A percentile compares a stretch with the other conserved stretches of the same genome.
Evolutionary conservation across 2,329 filamentous ascomycete genomes (phyloP).

Genomic region (Botrytis elliptica): DNA sequence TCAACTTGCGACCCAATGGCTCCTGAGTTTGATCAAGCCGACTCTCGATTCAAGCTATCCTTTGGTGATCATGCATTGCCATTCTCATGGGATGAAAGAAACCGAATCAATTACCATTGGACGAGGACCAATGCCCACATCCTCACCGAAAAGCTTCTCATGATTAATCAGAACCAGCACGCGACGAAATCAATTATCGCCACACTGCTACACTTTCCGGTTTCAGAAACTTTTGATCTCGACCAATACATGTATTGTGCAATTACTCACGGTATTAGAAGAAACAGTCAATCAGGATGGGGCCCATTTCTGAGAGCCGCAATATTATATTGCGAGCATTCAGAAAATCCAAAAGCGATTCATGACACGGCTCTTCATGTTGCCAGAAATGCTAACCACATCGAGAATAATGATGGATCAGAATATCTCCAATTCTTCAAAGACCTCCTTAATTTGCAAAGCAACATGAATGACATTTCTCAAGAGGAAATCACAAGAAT

Average conservation of each 20-base stretch:
- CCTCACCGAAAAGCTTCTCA: conserved; percentile 66
- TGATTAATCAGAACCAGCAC: conserved; percentile 55
- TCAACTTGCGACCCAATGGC: conserved; percentile 30
- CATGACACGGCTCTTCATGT: conserved; percentile 30
- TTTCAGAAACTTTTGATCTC: conserved; percentile 50
- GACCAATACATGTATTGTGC: conserved; percentile 50
- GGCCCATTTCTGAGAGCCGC: conserved; percentile 38
- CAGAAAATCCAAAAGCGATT: conserved; percentile 28
- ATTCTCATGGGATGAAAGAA: conserved; percentile 49
- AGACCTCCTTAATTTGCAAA: conserved; percentile 27
- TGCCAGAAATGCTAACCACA: conserved; percentile 28
- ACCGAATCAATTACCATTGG: conserved; percentile 48
- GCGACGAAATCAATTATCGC: conserved; percentile 57
- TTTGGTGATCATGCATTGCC: conserved; percentile 37
- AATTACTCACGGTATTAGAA: conserved; percentile 36
- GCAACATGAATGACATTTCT: conserved; percentile 40
- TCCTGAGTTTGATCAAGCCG: conserved; percentile 1
- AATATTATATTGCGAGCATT: conserved; percentile 35
- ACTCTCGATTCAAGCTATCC: conserved; percentile 11
- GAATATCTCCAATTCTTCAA: conserved; percentile 39
- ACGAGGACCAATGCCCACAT: conserved; percentile 45
- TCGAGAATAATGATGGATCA: conserved; percentile 36
- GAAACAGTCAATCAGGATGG: conserved; percentile 21
- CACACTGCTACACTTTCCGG: conserved; percentile 52
- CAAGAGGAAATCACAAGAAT: conserved; percentile 38